phyloP scores from a whole-genome alignment of 2,329 filamentous ascomycete species.

The Kalaharituber pfeilii region DNA sequence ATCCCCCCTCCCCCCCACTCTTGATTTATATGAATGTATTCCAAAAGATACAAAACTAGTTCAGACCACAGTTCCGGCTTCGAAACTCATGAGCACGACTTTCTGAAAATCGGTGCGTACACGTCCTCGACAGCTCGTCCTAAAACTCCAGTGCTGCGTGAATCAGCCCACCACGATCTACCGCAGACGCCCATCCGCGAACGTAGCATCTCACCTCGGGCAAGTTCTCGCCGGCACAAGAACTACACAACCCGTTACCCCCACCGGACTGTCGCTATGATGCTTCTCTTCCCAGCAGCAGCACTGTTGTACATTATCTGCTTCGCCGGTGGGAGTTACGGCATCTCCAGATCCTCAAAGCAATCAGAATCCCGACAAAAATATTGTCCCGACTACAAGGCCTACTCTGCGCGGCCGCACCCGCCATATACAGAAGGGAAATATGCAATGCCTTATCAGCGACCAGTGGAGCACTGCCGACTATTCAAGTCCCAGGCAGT shows the following conservation, averaged over 20 bases:
- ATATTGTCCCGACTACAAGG: constrained; percentile 46
- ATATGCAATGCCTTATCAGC: constrained; percentile 65
- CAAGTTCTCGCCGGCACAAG: not conserved
- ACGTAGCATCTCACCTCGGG: not conserved
- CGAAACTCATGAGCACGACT: not conserved
- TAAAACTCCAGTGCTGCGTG: not conserved
- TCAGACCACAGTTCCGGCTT: too few relatives aligned
- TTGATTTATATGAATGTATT: too few relatives aligned
- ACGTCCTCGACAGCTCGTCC: not conserved
- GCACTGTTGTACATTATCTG: not conserved
- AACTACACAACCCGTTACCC: not conserved
- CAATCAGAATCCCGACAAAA: not conserved
- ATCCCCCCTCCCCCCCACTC: too few relatives aligned
- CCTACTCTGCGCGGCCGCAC: constrained; percentile 43
- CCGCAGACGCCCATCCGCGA: not conserved
- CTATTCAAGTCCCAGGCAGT: constrained; percentile 78
- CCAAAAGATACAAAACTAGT: too few relatives aligned
- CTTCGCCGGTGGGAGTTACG: not conserved
- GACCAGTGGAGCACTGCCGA: constrained; percentile 63
- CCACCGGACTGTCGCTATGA: not conserved
- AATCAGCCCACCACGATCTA: not conserved
- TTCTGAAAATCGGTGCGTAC: not conserved
- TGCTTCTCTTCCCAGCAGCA: not conserved
- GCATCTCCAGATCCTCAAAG: not conserved
- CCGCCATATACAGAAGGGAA: constrained; percentile 64